phyloP scores from a whole-genome alignment of 441 rosid genomes.

The Mallotus repandus region DNA sequence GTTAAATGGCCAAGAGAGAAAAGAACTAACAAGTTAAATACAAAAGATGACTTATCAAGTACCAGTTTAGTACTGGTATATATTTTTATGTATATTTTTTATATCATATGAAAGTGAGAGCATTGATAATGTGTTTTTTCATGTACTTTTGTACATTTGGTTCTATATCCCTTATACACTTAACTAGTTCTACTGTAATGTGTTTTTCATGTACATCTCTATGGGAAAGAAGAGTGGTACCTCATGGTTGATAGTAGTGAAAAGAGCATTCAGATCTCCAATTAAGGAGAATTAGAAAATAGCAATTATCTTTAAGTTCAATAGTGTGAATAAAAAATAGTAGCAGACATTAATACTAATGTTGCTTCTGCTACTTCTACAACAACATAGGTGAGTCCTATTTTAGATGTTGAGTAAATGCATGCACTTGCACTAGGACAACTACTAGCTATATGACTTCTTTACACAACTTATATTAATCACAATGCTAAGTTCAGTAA shows the following conservation, averaged over 20 bases:
- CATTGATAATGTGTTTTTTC: too few relatives aligned
- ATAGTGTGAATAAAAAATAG: conserved; percentile 24
- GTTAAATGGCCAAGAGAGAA: neutral
- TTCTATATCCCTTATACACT: neutral
- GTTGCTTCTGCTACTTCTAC: neutral
- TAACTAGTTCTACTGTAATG: neutral
- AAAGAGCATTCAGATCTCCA: conserved; percentile 89
- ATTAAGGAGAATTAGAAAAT: conserved; percentile 34
- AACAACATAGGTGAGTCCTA: conserved; percentile 18
- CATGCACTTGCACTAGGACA: conserved; percentile 37
- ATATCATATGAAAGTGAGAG: too few relatives aligned
- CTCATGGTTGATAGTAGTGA: conserved; percentile 81
- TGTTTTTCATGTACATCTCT: neutral
- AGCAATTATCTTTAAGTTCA: conserved; percentile 15
- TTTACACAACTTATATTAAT: too few relatives aligned
- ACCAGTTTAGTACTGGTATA: conserved; percentile 66
- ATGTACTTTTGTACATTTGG: neutral
- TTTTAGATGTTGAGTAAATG: conserved; percentile 43
- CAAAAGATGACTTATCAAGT: conserved; percentile 18
- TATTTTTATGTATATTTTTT: too few relatives aligned
- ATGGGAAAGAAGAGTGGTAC: conserved; percentile 70
- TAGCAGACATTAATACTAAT: neutral
- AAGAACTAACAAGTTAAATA: neutral
- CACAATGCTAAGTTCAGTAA: too few relatives aligned
- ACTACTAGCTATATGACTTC: too few relatives aligned